Evolutionary conservation across 768 basidiomycete species (phyloP).

Genomic region (Mrakia blollopis): DNA sequence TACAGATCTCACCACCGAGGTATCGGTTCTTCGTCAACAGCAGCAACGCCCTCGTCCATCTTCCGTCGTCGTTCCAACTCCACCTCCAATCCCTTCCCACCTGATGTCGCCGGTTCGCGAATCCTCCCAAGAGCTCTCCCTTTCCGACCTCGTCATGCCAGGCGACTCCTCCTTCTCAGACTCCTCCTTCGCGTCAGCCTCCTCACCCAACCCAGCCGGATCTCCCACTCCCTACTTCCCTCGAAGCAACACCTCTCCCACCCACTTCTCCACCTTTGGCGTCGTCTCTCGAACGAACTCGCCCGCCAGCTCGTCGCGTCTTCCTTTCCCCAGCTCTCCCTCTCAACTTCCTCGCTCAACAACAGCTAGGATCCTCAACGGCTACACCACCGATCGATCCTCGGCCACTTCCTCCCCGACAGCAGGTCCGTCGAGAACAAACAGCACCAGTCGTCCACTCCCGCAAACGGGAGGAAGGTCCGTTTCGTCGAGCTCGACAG

Average conservation of each 20-base stretch:
- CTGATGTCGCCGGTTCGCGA: constrained; percentile 46
- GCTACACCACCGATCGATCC: constrained; percentile 38
- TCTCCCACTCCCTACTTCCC: not conserved
- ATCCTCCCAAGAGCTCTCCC: constrained; percentile 51
- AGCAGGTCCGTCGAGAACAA: constrained; percentile 56
- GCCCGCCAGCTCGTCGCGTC: constrained; percentile 1
- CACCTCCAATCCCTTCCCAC: constrained; percentile 37
- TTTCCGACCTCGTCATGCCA: constrained; percentile 25
- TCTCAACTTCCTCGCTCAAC: constrained; percentile 23
- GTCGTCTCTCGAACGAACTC: not conserved
- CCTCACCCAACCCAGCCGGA: not conserved
- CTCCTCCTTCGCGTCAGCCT: not conserved
- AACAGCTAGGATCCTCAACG: constrained; percentile 48
- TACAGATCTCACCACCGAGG: constrained; percentile 77
- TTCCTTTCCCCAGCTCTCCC: not conserved
- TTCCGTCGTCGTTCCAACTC: constrained; percentile 36
- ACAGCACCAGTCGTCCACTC: constrained; percentile 44
- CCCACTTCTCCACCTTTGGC: not conserved
- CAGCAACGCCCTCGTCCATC: constrained; percentile 39
- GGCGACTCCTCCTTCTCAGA: not conserved
- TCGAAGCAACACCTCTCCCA: not conserved
- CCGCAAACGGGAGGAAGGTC: constrained; percentile 46
- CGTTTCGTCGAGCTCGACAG: constrained; percentile 37
- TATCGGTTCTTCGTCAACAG: constrained; percentile 75
- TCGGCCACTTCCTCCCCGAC: constrained; percentile 57